Evolutionary conservation across 2,329 filamentous ascomycete genomes (phyloP).

Genomic region (Fusarium robinianum): DNA sequence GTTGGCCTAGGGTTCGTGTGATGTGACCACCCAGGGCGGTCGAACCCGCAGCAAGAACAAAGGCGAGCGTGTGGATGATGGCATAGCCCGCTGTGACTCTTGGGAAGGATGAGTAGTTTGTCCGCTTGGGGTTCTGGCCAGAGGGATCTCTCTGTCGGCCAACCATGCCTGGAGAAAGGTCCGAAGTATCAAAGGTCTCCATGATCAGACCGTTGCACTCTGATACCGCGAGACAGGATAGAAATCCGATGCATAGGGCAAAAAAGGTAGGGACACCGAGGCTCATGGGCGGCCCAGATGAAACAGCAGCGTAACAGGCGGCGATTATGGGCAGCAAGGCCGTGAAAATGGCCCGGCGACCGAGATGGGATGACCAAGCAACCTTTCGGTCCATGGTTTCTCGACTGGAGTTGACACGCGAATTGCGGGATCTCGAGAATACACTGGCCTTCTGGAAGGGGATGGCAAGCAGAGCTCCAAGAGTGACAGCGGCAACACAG

Average conservation of each 20-base stretch:
- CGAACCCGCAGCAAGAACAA: constrained; percentile 69
- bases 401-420: constrained; percentile 63
- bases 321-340: constrained; percentile 68
- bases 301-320: constrained; percentile 69
- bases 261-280: constrained; percentile 69
- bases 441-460: constrained; percentile 74
- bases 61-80: constrained; percentile 70
- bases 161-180: constrained; percentile 73
- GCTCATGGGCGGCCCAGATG: constrained; percentile 63
- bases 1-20: constrained; percentile 68
- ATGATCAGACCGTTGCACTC: constrained; percentile 79
- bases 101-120: constrained; percentile 77
- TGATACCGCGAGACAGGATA: constrained; percentile 73
- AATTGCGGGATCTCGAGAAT: constrained; percentile 67
- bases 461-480: constrained; percentile 71
- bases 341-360: constrained; percentile 70
- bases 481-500: constrained; percentile 66
- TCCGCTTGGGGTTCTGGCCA: constrained; percentile 51
- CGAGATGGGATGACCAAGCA: constrained; percentile 72
- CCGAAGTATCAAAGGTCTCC: constrained; percentile 82
- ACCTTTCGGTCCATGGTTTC: constrained; percentile 68
- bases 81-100: constrained; percentile 74
- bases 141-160: constrained; percentile 54
- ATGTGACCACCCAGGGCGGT: constrained; percentile 71
- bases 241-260: constrained; percentile 68